These are phyloP conservation scores for Trichaptum fuscoviolaceum DNA, from an alignment of 768 basidiomycete species.

Conservation along the genomic window DNA sequence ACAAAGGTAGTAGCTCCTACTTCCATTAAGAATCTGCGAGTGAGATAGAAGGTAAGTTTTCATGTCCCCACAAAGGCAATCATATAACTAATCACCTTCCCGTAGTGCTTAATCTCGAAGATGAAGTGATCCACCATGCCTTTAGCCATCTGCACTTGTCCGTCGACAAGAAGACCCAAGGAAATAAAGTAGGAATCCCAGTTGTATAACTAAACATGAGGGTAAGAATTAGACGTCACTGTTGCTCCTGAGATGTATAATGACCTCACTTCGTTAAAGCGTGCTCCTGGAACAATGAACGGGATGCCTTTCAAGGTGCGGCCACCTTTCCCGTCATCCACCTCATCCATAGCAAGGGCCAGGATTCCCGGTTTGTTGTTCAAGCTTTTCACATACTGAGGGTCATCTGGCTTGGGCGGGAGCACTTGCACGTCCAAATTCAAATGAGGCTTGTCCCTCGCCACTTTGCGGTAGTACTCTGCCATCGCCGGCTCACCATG, in stretches of 20 bases:
- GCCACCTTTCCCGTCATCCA: conserved; percentile 72
- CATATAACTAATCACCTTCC: conserved; percentile 42
- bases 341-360: conserved; percentile 92
- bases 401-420: conserved; percentile 83
- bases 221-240: conserved; percentile 7
- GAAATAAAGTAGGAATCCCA: conserved; percentile 96
- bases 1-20: conserved; percentile 90
- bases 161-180: conserved; percentile 91
- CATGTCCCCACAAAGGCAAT: background rate
- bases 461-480: conserved; percentile 91
- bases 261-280: conserved; percentile 75
- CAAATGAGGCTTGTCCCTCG: conserved; percentile 87
- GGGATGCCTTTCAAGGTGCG: conserved; percentile 89
- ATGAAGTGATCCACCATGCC: conserved; percentile 99
- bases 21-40: conserved; percentile 78
- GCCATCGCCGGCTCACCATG: conserved; percentile 91
- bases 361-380: conserved; percentile 93
- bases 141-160: conserved; percentile 89
- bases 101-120: conserved; percentile 97
- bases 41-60: conserved; percentile 3
- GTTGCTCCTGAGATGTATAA: conserved; percentile 17
- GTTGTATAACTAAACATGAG: conserved; percentile 65
- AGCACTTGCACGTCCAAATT: conserved; percentile 90
- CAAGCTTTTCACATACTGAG: conserved; percentile 82
- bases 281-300: conserved; percentile 94